A percentile compares a stretch with the other conserved stretches of the same genome.
Evolutionary conservation across 371 early-diverging fungal species (phyloP).

Genomic region (Mortierella sp.): DNA sequence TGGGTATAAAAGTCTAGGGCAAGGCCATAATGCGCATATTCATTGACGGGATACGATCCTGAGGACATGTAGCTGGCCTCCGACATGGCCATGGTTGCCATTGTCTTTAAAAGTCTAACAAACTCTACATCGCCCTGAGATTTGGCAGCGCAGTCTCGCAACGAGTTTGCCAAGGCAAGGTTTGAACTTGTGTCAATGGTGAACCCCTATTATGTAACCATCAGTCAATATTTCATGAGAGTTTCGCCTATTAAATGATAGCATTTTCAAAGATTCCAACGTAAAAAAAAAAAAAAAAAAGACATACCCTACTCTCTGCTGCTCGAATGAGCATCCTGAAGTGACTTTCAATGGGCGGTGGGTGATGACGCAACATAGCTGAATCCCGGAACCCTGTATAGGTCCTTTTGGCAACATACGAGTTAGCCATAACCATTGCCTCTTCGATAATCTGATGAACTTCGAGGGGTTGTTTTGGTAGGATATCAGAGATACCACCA

Average conservation of each 20-base stretch:
- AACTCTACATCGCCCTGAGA: conserved; percentile 64
- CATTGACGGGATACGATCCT: conserved; percentile 57
- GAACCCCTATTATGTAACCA: conserved; percentile 57
- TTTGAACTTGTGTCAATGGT: conserved; percentile 74
- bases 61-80: conserved; percentile 77
- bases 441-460: conserved; percentile 98
- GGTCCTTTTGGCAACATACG: conserved; percentile 90
- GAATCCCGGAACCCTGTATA: conserved; percentile 81
- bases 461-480: conserved; percentile 85
- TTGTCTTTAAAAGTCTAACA: conserved; percentile 69
- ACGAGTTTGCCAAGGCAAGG: conserved; percentile 69
- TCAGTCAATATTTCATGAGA: not conserved
- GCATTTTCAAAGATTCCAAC: too few relatives aligned
- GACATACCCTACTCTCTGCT: conserved; percentile 63
- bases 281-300: not conserved
- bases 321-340: conserved; percentile 77
- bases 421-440: conserved; percentile 99
- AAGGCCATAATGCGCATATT: conserved; percentile 87
- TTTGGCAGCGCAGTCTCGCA: conserved; percentile 54
- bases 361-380: conserved; percentile 90
- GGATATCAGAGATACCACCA: conserved; percentile 71
- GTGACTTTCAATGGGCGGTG: conserved; percentile 72
- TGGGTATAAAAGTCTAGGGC: conserved; percentile 92
- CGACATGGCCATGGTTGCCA: conserved; percentile 84
- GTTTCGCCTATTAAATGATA: too few relatives aligned